A percentile compares a stretch with the other conserved stretches of the same genome.
phyloP scores from a whole-genome alignment of 768 basidiomycete genomes.

The Sporobolomyces phaffii region DNA sequence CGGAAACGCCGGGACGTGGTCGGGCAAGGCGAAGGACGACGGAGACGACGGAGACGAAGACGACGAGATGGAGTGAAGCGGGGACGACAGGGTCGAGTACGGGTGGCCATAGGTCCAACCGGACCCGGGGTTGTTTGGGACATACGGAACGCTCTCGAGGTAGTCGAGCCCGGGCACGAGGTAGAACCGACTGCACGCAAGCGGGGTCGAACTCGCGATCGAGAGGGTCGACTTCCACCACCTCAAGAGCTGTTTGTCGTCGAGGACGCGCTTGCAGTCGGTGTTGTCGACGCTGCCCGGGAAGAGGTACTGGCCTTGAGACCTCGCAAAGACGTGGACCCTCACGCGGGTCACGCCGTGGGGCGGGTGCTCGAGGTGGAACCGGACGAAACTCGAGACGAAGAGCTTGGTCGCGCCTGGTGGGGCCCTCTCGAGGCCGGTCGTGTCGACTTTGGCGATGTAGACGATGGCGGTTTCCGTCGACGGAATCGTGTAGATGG shows the following conservation, averaged over 20 bases:
- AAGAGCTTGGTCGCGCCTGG: constrained; percentile 63
- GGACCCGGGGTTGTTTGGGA: constrained; percentile 48
- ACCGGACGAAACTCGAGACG: constrained; percentile 59
- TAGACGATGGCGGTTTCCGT: constrained; percentile 71
- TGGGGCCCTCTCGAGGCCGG: constrained; percentile 57
- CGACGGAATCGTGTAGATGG: constrained; percentile 65
- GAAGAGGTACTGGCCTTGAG: constrained; percentile 88
- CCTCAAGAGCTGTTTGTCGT: constrained; percentile 70
- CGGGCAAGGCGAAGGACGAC: constrained; percentile 46
- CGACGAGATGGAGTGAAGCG: constrained; percentile 21
- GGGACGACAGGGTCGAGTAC: constrained; percentile 48
- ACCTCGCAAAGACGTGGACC: constrained; percentile 83
- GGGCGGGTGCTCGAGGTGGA: constrained; percentile 34
- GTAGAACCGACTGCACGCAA: constrained; percentile 29
- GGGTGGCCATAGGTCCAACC: constrained; percentile 75
- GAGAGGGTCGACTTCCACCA: constrained; percentile 83
- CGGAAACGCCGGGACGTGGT: constrained; percentile 81
- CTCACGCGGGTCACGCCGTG: constrained; percentile 53
- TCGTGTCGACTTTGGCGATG: constrained; percentile 88
- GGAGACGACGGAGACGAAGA: constrained; percentile 45
- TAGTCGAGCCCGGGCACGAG: constrained; percentile 62
- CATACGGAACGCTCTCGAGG: constrained; percentile 60
- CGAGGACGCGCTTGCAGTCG: constrained; percentile 62
- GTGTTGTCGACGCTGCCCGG: constrained; percentile 69
- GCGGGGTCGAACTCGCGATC: not conserved